A percentile compares a stretch with the other conserved stretches of the same genome.
phyloP scores from a whole-genome alignment of 164 flowering plant genomes.

The Kingdonia uniflora region DNA sequence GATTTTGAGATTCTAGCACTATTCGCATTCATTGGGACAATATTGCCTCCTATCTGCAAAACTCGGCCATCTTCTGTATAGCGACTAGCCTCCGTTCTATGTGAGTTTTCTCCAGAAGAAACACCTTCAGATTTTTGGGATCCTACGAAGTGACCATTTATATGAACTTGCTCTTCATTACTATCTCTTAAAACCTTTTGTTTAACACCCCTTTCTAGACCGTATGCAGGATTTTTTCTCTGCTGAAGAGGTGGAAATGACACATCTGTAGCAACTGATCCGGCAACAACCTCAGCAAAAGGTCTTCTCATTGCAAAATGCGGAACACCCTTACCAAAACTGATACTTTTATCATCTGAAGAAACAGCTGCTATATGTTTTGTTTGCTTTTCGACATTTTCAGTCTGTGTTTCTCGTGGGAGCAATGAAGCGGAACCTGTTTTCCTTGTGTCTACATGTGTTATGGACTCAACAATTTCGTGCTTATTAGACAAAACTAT shows the following conservation, averaged over 20 bases:
- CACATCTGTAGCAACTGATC: conserved; percentile 48
- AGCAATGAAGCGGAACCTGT: conserved; percentile 13
- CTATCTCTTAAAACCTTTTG: conserved; percentile 23
- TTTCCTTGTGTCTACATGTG: conserved; percentile 20
- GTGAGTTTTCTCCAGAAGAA: conserved; percentile 22
- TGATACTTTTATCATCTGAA: conserved; percentile 29
- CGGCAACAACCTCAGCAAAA: conserved; percentile 93
- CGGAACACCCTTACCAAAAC: conserved; percentile 57
- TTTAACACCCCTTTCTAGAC: conserved; percentile 32
- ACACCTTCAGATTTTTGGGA: conserved; percentile 22
- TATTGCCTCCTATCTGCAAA: conserved; percentile 57
- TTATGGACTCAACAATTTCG: conserved; percentile 17
- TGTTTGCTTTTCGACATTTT: conserved; percentile 19
- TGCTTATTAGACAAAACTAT: conserved; percentile 12
- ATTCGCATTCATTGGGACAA: conserved; percentile 34
- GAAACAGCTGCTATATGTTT: conserved; percentile 16
- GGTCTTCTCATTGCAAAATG: conserved; percentile 60
- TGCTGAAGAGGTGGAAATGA: conserved; percentile 81
- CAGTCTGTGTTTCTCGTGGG: conserved; percentile 16
- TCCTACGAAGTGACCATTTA: conserved; percentile 17
- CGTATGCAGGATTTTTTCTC: conserved; percentile 28
- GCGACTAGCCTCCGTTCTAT: conserved; percentile 10
- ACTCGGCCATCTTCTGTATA: conserved; percentile 27
- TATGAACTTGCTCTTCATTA: conserved; percentile 20
- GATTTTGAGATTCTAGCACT: conserved; percentile 23